Evolutionary conservation across 148 eudicot genomes (phyloP).

Genomic region (Cornus controversa): DNA sequence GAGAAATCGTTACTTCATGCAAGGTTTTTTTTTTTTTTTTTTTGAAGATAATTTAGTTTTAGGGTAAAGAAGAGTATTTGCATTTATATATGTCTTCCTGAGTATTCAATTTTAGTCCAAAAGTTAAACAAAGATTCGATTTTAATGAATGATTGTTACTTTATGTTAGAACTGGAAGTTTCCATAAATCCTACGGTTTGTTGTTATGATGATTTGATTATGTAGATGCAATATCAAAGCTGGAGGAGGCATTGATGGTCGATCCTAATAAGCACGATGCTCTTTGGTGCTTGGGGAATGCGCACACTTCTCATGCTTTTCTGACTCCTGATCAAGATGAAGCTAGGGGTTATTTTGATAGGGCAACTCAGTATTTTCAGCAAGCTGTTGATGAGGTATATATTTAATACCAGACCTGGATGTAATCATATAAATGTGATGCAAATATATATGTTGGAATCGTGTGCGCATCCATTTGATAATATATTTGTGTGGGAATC

Average conservation of each 20-base stretch:
- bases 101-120: constrained; percentile 21
- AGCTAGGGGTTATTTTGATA: constrained; percentile 50
- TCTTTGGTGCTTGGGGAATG: constrained; percentile 73
- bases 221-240: constrained; percentile 57
- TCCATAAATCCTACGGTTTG: background rate
- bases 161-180: background rate
- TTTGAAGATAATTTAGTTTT: background rate
- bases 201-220: constrained; percentile 15
- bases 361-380: constrained; percentile 44
- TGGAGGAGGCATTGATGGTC: constrained; percentile 59
- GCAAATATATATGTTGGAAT: background rate
- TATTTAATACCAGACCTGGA: background rate
- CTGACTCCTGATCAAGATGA: constrained; percentile 46
- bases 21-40: no score
- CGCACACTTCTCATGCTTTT: constrained; percentile 55
- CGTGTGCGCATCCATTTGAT: background rate
- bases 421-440: no score
- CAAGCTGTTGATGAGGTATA: constrained; percentile 57
- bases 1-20: no score
- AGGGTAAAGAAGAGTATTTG: no score
- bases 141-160: background rate
- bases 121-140: background rate
- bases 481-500: background rate
- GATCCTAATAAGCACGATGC: constrained; percentile 58
- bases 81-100: background rate